Evolutionary conservation across 2,329 filamentous ascomycete species (phyloP).

Genomic region (Balansia obtecta): DNA sequence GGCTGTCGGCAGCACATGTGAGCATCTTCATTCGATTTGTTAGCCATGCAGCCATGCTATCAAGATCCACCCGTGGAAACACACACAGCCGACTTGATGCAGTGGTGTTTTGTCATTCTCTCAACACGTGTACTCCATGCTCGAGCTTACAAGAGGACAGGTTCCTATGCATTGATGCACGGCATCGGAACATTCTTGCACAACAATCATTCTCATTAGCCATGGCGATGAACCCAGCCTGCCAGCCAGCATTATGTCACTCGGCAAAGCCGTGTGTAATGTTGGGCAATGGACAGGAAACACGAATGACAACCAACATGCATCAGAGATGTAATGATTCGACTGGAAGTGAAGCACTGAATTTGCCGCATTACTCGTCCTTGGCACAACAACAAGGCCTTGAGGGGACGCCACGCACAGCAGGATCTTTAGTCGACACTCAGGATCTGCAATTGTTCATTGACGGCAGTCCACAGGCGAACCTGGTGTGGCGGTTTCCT

Average conservation of each 20-base stretch:
- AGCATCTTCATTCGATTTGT: too few species aligned
- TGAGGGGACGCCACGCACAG: too few species aligned
- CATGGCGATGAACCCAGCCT: background rate
- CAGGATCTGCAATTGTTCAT: too few species aligned
- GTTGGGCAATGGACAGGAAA: background rate
- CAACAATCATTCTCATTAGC: background rate
- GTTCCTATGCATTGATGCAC: slow-evolving; percentile 1
- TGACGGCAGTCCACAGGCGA: too few species aligned
- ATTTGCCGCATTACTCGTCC: background rate
- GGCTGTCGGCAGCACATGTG: too few species aligned
- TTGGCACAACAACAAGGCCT: background rate
- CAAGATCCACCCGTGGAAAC: background rate
- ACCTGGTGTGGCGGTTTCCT: too few species aligned
- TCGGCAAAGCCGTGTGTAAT: background rate
- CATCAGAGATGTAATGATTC: background rate
- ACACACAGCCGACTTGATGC: background rate
- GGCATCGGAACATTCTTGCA: slow-evolving; percentile 2
- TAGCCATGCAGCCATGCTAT: background rate
- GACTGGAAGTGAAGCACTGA: background rate
- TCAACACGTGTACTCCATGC: background rate
- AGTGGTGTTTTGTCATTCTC: background rate
- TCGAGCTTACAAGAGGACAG: background rate
- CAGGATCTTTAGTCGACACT: too few species aligned
- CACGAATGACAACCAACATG: background rate
- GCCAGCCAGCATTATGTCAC: background rate